Evolutionary conservation across 768 basidiomycete species (phyloP).

Genomic region (Serendipita indica): DNA sequence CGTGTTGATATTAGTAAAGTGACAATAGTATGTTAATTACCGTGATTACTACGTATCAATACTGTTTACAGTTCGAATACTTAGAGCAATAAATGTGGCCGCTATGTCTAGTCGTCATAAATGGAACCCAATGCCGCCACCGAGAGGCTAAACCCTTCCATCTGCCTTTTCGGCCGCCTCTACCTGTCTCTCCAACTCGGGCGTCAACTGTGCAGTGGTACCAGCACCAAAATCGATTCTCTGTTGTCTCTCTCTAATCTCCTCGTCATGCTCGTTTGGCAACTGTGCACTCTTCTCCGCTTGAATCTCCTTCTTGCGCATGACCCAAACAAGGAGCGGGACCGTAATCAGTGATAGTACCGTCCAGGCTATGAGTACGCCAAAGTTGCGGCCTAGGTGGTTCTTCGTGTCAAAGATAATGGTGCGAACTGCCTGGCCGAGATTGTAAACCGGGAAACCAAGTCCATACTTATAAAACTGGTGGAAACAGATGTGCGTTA

Average conservation of each 20-base stretch:
- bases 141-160: neutral
- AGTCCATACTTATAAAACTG: constrained; percentile 40
- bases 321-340: neutral
- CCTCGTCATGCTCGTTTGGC: constrained; percentile 1
- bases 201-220: neutral
- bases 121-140: no score
- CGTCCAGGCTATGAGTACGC: constrained; percentile 25
- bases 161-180: neutral
- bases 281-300: neutral
- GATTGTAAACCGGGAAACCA: constrained; percentile 57
- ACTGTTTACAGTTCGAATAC: no score
- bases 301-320: neutral
- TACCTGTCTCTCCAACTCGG: neutral
- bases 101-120: no score
- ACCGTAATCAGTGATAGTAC: constrained; percentile 6
- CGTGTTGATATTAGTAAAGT: no score
- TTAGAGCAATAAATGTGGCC: no score
- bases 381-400: constrained; percentile 25
- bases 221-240: constrained; percentile 3
- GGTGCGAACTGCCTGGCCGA: constrained; percentile 42
- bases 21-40: no score
- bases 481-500: neutral
- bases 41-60: no score
- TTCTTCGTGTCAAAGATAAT: constrained; percentile 55
- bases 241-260: neutral